phyloP scores from a whole-genome alignment of 805 yeast genomes.

The Isabelozyma pseudorhagii region DNA sequence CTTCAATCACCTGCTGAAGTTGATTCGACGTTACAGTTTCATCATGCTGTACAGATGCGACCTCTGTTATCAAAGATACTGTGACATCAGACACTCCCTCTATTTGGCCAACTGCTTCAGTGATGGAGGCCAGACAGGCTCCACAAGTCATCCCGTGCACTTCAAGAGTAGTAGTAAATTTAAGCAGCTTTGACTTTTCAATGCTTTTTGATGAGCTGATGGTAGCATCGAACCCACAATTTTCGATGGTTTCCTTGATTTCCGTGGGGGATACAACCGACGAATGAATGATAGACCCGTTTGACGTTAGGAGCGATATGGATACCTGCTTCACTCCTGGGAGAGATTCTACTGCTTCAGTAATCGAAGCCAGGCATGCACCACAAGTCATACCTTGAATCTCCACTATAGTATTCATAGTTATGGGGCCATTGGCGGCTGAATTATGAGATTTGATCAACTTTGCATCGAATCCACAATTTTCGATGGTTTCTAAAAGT shows the following conservation, averaged over 20 bases:
- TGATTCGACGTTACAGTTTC: slow-evolving; percentile 25
- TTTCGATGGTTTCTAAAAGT: slow-evolving; percentile 23
- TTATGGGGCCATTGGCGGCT: not conserved
- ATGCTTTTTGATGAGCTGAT: slow-evolving; percentile 1
- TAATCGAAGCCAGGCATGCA: slow-evolving; percentile 69
- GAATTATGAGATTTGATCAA: not conserved
- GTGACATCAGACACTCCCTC: slow-evolving; percentile 52
- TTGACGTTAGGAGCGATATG: slow-evolving; percentile 72
- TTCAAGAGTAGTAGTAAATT: slow-evolving; percentile 12
- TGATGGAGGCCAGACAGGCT: slow-evolving; percentile 71
- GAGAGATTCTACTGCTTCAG: slow-evolving; percentile 45
- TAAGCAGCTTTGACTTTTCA: not conserved
- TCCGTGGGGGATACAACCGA: slow-evolving; percentile 10
- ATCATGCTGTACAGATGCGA: slow-evolving; percentile 57
- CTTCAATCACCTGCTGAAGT: slow-evolving; percentile 60
- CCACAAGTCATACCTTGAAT: slow-evolving; percentile 88
- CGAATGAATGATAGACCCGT: slow-evolving; percentile 55
- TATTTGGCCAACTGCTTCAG: slow-evolving; percentile 46
- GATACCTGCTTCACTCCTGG: slow-evolving; percentile 51
- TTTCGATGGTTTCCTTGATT: slow-evolving; percentile 17
- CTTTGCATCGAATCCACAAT: slow-evolving; percentile 25
- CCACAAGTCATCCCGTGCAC: slow-evolving; percentile 90
- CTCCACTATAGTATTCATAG: not conserved
- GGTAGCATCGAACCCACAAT: slow-evolving; percentile 45
- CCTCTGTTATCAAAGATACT: slow-evolving; percentile 75